Evolutionary conservation across 1,139 yeast genomes (phyloP), one percentile per base, ranked within the genome.

Genomic region (Schizosaccharomyces versatilis): DNA sequence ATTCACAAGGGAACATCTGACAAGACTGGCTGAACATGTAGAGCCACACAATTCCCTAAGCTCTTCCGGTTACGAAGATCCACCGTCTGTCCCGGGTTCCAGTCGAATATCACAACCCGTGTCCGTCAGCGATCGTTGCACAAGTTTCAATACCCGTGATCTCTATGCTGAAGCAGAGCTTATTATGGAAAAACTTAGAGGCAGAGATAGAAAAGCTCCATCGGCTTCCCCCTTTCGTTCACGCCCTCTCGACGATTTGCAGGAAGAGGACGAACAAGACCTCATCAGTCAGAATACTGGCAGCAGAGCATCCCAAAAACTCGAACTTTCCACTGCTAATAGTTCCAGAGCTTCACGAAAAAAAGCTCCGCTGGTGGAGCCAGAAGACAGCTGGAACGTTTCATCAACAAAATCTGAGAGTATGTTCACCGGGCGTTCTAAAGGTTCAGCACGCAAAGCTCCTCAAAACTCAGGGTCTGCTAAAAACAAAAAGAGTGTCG

Each of bases 101-200:
- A 19, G 49, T 8, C 36, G 49, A 8, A 15, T 32, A 2, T 32
- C 36, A 3, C 19, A 44, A 17, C 49, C 49, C 8, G 38, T 24
- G 49, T 36, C n/a, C 8, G 32, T 36, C 24, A 51, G 42, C 38
- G 58, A 56, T 32, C 59, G 57, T 12, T 51, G 48, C 19, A 56
- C 55, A 24, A 56, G 59, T 39, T 49, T 57, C 42, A 57, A 58
- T n/a, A 51, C 59, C 32, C 55, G 56, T 42, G 54, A 57, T 53
- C 54, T 57, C 38, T 54, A 55, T 38, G 54, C 49, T 24, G 53
- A 57, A 24, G 59, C 58, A 7, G 56, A 57, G 36, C 54, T 54
- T 19, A 39, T 57, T 38, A 57, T 57, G 48, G 59, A 54, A 17
- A 53, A 52, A 47, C 49, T 57, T 19, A 54, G 57, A n/a, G 59